Evolutionary conservation across 176 grass and related monocot species (phyloP), one percentile per base, ranked within the genome.

Genomic region (Melocanna baccifera): DNA sequence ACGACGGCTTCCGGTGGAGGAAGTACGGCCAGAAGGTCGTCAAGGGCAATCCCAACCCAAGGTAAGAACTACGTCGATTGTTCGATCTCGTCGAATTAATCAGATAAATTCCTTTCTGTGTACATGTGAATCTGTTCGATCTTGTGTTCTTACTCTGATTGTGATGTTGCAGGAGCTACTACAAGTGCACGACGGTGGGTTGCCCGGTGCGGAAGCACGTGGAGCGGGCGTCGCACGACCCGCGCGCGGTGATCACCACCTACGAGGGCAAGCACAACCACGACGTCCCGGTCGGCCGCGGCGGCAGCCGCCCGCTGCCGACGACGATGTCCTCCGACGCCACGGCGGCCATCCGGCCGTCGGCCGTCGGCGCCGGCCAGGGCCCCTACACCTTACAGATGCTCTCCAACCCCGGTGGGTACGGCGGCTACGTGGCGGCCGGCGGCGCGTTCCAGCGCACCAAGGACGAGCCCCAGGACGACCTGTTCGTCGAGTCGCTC

Each of bases 261-360:
- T 94, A 94, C 71, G 92, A 94, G 80, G 92, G 92, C 5, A 94
- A 91, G 87, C 92, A 94, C 87, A 91, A 87, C 92, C 92, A 94
- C 72, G 92, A 94, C 81, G 84, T 94, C 5, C 92, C 92, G 2
- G 87, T 88, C 14, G 89, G 89, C n/a, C 84, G 92, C 25, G 92
- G 86, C 2, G 65, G 39, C 8, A 56, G 43, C 66, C 84, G 88
- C 16, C 77, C 61, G n/a, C 67, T 43, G 59, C 59, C 16, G 12
- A 0, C 12, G 20, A 2, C 48, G 34, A 19, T n/a, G 0, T 12
- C 58, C 8, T 76, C 74, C 12, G 29, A 34, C 25, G 40, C 6
- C 34, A 40, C 61, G 61, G 59, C 4, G 72, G 62, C 36, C 32
- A 43, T 84, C 58, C 45, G 71, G 13, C 70, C 81, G 43, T 22